Evolutionary conservation across 768 basidiomycete genomes (phyloP).

Genomic region (Naganishia kalamii): DNA sequence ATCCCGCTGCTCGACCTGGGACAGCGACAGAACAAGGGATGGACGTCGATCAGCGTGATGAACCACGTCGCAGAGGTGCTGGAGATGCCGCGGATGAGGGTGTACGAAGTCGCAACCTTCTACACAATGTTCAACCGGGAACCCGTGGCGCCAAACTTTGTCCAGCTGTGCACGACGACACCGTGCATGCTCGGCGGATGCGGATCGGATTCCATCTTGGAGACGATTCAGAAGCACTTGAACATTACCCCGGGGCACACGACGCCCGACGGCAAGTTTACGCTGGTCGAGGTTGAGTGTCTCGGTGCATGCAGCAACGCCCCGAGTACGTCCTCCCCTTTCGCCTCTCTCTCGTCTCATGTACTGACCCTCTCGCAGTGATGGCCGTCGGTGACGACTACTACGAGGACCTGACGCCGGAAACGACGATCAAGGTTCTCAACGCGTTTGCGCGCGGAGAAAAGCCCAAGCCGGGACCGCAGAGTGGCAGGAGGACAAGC

Average conservation of each 20-base stretch:
- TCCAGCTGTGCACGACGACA: slow-evolving; percentile 98
- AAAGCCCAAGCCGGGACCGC: slow-evolving; percentile 90
- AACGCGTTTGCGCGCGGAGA: slow-evolving; percentile 54
- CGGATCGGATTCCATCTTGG: slow-evolving; percentile 49
- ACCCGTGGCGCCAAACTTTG: slow-evolving; percentile 86
- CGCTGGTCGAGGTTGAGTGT: slow-evolving; percentile 96
- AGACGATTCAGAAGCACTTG: slow-evolving; percentile 73
- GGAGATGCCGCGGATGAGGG: slow-evolving; percentile 94
- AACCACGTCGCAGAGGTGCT: slow-evolving; percentile 91
- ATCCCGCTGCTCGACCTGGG: slow-evolving; percentile 94
- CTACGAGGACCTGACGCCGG: slow-evolving; percentile 58
- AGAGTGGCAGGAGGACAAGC: slow-evolving; percentile 74
- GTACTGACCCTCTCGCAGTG: slow-evolving; percentile 54
- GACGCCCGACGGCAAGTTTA: slow-evolving; percentile 94
- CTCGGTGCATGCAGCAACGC: slow-evolving; percentile 96
- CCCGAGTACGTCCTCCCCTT: slow-evolving; percentile 36
- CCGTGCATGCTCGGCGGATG: slow-evolving; percentile 79
- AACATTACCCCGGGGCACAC: slow-evolving; percentile 82
- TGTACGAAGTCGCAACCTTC: slow-evolving; percentile 98
- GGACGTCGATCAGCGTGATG: slow-evolving; percentile 98
- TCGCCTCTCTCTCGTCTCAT: neutral
- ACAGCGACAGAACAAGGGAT: slow-evolving; percentile 95
- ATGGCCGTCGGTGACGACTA: slow-evolving; percentile 92
- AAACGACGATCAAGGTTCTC: slow-evolving; percentile 49
- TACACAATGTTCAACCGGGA: slow-evolving; percentile 99